Base-by-base conservation (phyloP, 345 rosid species). In the Boechera stricta region DNA sequence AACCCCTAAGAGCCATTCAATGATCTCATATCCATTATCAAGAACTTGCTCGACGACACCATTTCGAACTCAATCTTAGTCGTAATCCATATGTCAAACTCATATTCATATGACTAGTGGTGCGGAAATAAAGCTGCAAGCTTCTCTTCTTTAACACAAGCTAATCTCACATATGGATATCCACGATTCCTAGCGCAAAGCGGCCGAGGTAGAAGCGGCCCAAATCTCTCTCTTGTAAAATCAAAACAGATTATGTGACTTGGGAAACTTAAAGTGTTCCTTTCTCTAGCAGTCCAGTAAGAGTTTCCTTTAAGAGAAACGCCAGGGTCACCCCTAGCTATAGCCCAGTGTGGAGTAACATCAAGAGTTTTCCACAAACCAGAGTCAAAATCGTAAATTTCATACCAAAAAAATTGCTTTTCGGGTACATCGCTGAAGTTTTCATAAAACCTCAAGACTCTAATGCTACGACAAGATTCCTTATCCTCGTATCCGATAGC, bases 201-300 rank as follows among this genome's bases (percentile, higher is more conserved):
- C n/a, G 33, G 33, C 3, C 26, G 12, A 54, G 58, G 8, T 13
- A 54, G 33, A 54, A 26, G 58, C 4, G 58, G 58, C 7, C 33
- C 33, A 28, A 54, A 10, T 10, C 6, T 24, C 58, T 53, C 33
- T 53, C n/a, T 26, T 53, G 33, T 53, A 26, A 53, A 53, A 26
- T 54, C 58, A 28, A 54, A 54, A 11, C 15, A 26, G 4, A 26
- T 54, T 54, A 54, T 54, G n/a, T 54, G 58, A 28, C 4, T 29
- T 1, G 0, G 2, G 0, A 12, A 21, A 21, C 21, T 21, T 21
- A 0, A 1, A 21, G 21, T 21, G 2, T 9, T 55, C 5, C 18
- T 13, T 16, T 16, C 16, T 16, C 0, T 16, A 16, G 16, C 16
- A 16, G 16, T 16, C 16, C 16, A 16, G 16, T 16, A 16, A 16